These are phyloP conservation scores for Plectosphaerella plurivora DNA, from an alignment of 2,329 filamentous ascomycete genomes.

Conservation along the genomic window DNA sequence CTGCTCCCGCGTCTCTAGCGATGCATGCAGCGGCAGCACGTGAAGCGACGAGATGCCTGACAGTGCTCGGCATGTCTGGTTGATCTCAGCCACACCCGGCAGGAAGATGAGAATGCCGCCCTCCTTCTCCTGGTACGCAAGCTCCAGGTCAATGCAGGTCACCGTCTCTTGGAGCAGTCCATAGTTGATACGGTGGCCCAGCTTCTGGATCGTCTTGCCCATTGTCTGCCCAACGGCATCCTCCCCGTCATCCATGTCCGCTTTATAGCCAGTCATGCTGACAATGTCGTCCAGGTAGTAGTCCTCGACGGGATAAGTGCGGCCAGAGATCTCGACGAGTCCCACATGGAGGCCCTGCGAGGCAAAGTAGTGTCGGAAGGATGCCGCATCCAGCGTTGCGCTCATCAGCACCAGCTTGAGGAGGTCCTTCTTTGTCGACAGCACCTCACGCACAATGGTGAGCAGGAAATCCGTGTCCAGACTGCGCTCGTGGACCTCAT, in stretches of 20 bases:
- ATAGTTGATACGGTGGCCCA: slow-evolving; percentile 88
- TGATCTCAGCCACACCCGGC: slow-evolving; percentile 89
- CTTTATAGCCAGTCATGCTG: slow-evolving; percentile 68
- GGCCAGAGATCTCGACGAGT: slow-evolving; percentile 78
- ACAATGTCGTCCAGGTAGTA: slow-evolving; percentile 87
- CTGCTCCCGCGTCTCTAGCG: slow-evolving; percentile 83
- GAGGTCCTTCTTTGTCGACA: slow-evolving; percentile 69
- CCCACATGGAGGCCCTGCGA: slow-evolving; percentile 65
- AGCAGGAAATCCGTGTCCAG: slow-evolving; percentile 93
- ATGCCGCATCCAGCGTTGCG: slow-evolving; percentile 83
- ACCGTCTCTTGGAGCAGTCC: slow-evolving; percentile 78
- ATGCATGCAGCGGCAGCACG: slow-evolving; percentile 86
- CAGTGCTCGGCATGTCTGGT: slow-evolving; percentile 68
- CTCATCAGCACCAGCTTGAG: slow-evolving; percentile 94
- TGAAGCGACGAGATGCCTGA: slow-evolving; percentile 60
- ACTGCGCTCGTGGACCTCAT: slow-evolving; percentile 94
- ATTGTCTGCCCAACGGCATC: slow-evolving; percentile 43
- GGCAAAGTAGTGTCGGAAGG: slow-evolving; percentile 82
- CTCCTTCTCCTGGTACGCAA: slow-evolving; percentile 59
- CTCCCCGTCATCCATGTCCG: slow-evolving; percentile 40
- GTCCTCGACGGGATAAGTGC: slow-evolving; percentile 87
- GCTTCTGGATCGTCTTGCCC: slow-evolving; percentile 65
- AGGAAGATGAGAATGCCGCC: slow-evolving; percentile 95
- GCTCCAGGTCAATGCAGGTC: slow-evolving; percentile 72
- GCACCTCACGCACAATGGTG: slow-evolving; percentile 78